Conservation (phyloP, 208 protist genomes). For the Leishmania major region DNA sequence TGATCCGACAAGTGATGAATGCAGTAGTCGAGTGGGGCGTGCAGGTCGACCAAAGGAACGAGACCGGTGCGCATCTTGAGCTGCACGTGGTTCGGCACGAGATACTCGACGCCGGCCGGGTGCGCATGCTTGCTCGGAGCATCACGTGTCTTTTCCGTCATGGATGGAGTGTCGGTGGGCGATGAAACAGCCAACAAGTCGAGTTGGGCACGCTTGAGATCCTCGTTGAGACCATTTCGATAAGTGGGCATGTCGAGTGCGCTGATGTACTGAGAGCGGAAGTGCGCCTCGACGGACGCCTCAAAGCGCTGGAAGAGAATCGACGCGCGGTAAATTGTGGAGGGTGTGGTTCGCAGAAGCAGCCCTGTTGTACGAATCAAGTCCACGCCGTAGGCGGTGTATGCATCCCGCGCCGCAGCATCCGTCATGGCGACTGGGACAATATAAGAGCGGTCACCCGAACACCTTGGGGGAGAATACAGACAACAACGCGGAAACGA, state of each 20-base stretch:
- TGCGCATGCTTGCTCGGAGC: slow-evolving; percentile 4
- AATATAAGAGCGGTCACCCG: no score
- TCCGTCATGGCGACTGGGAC: slow-evolving; percentile 22
- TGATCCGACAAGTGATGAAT: slow-evolving; percentile 60
- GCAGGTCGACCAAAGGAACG: slow-evolving; percentile 61
- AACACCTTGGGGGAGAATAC: background rate
- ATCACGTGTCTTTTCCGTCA: slow-evolving; percentile 14
- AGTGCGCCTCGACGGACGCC: slow-evolving; percentile 36
- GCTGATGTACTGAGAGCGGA: slow-evolving; percentile 41
- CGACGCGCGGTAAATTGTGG: slow-evolving; percentile 69
- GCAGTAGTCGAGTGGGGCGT: slow-evolving; percentile 80
- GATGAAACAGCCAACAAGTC: slow-evolving; percentile 5
- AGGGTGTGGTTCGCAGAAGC: slow-evolving; percentile 63
- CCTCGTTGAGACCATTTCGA: slow-evolving; percentile 7
- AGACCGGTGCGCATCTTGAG: slow-evolving; percentile 50
- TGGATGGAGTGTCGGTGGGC: background rate
- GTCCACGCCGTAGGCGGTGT: slow-evolving; percentile 76
- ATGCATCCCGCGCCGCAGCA: slow-evolving; percentile 36
- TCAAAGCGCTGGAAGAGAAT: slow-evolving; percentile 85
- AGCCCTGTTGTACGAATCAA: slow-evolving; percentile 74
- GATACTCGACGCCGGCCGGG: slow-evolving; percentile 42
- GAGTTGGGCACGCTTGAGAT: slow-evolving; percentile 11
- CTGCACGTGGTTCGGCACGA: slow-evolving; percentile 53
- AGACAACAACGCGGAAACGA: background rate
- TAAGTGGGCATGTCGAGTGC: slow-evolving; percentile 17